A percentile compares a stretch with the other conserved stretches of the same genome.
Evolutionary conservation across 2,329 filamentous ascomycete species (phyloP).

Genomic region (Aspergillus sclerotialis): DNA sequence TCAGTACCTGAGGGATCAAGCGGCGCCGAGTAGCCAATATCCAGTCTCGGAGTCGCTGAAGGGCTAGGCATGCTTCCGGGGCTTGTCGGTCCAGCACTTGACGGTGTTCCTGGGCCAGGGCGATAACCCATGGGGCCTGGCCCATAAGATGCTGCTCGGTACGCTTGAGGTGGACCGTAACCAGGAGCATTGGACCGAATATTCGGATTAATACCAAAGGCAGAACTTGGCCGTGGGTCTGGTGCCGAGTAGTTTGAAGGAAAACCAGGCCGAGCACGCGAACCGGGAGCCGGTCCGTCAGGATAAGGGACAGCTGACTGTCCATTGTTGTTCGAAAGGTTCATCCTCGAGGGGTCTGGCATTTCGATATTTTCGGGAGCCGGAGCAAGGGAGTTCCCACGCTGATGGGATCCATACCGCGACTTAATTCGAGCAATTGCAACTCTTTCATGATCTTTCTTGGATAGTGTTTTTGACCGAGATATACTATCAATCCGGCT

Average conservation of each 20-base stretch:
- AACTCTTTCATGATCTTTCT: constrained; percentile 86
- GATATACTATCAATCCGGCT: constrained; percentile 76
- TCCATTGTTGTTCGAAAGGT: constrained; percentile 26
- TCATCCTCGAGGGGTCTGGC: constrained; percentile 42
- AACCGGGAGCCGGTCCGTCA: constrained; percentile 26
- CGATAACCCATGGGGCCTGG: constrained; percentile 28
- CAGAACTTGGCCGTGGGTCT: constrained; percentile 38
- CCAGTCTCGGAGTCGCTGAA: constrained; percentile 30
- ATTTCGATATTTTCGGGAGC: constrained; percentile 39
- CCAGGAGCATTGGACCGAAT: constrained; percentile 34
- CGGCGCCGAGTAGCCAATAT: constrained; percentile 43
- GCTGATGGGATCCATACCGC: constrained; percentile 60
- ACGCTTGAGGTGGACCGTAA: constrained; percentile 12
- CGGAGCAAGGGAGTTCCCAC: constrained; percentile 32
- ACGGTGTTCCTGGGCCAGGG: constrained; percentile 24
- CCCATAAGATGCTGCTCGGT: constrained; percentile 25
- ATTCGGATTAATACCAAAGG: constrained; percentile 44
- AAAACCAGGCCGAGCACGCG: constrained; percentile 26
- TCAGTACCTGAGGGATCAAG: constrained; percentile 30
- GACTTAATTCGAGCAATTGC: constrained; percentile 84
- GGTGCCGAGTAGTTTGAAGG: constrained; percentile 26
- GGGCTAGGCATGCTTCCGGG: constrained; percentile 21
- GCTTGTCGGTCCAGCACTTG: constrained; percentile 22
- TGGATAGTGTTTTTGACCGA: constrained; percentile 75
- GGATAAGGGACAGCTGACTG: constrained; percentile 38